Conservation (phyloP, 306 rosid genomes). For the Prinsepia uniflora region DNA sequence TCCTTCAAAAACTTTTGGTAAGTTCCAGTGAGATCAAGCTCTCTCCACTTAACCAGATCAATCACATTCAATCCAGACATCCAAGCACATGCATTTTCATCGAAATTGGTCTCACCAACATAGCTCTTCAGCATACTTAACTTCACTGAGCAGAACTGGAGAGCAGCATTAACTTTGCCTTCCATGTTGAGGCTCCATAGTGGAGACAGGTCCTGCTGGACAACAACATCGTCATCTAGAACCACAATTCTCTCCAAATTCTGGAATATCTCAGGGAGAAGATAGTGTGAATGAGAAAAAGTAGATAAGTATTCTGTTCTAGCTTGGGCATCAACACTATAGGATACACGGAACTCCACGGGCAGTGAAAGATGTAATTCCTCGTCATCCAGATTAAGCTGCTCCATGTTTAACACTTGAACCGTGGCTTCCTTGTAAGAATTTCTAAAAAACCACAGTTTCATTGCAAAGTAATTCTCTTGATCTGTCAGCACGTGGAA, state of each 20-base stretch:
- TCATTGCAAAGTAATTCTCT: slow-evolving; percentile 86
- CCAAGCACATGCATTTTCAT: slow-evolving; percentile 67
- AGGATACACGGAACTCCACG: slow-evolving; percentile 78
- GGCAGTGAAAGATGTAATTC: slow-evolving; percentile 49
- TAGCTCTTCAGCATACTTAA: slow-evolving; percentile 59
- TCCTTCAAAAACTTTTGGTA: slow-evolving; percentile 51
- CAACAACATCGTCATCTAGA: slow-evolving; percentile 86
- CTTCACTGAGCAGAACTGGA: slow-evolving; percentile 66
- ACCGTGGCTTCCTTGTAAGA: slow-evolving; percentile 59
- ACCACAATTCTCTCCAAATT: slow-evolving; percentile 75
- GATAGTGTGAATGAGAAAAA: slow-evolving; percentile 84
- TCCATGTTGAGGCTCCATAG: slow-evolving; percentile 79
- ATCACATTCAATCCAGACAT: slow-evolving; percentile 92
- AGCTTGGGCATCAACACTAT: slow-evolving; percentile 39
- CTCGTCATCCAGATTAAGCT: slow-evolving; percentile 43
- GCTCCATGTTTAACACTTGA: slow-evolving; percentile 75
- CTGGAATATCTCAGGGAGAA: slow-evolving; percentile 75
- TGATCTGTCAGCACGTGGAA: slow-evolving; percentile 90
- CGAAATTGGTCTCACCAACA: slow-evolving; percentile 49
- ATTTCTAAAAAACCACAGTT: slow-evolving; percentile 81
- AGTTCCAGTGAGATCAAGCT: slow-evolving; percentile 71
- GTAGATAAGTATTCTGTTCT: slow-evolving; percentile 83
- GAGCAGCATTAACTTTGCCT: slow-evolving; percentile 87
- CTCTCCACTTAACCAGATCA: slow-evolving; percentile 85
- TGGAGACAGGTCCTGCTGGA: slow-evolving; percentile 78